A percentile compares a stretch with the other conserved stretches of the same genome.
phyloP scores from a whole-genome alignment of 2,329 filamentous ascomycete genomes.

The Hymenoscyphus linearis region DNA sequence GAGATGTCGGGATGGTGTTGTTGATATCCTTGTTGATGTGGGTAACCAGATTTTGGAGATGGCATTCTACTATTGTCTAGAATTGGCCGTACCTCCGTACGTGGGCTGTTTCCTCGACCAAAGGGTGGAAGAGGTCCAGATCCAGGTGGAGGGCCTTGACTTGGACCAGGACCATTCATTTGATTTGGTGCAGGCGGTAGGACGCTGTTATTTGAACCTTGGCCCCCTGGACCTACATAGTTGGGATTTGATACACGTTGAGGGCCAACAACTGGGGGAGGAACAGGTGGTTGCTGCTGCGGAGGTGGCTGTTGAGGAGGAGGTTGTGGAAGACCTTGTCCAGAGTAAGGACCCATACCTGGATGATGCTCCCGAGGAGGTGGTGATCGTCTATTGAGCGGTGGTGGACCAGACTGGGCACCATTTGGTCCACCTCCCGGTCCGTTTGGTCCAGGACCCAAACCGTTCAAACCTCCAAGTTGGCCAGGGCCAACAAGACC shows the following conservation, averaged over 20 bases:
- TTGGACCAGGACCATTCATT: constrained; percentile 27
- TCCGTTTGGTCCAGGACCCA: constrained; percentile 18
- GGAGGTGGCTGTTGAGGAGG: constrained; percentile 49
- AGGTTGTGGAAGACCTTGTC: constrained; percentile 48
- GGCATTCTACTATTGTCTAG: constrained; percentile 78
- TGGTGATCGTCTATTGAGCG: constrained; percentile 35
- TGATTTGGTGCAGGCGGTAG: constrained; percentile 38
- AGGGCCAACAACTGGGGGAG: constrained; percentile 20
- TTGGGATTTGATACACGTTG: constrained; percentile 57
- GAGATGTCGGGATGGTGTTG: constrained; percentile 58
- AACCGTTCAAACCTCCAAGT: not conserved
- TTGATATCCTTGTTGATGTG: constrained; percentile 73
- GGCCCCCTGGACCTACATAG: constrained; percentile 43
- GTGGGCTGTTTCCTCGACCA: constrained; percentile 68
- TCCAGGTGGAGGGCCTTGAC: not conserved
- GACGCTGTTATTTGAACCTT: constrained; percentile 36
- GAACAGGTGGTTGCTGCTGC: constrained; percentile 35
- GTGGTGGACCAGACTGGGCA: constrained; percentile 25
- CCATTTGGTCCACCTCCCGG: constrained; percentile 45
- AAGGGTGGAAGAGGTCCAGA: constrained; percentile 58
- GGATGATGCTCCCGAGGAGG: constrained; percentile 38
- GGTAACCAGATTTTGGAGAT: constrained; percentile 86
- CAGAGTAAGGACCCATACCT: constrained; percentile 17
- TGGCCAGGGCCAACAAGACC: not conserved
- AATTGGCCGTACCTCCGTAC: constrained; percentile 76